phyloP scores from a whole-genome alignment of 1,284 basidiomycete species.

The Limonomyces culmigenus region DNA sequence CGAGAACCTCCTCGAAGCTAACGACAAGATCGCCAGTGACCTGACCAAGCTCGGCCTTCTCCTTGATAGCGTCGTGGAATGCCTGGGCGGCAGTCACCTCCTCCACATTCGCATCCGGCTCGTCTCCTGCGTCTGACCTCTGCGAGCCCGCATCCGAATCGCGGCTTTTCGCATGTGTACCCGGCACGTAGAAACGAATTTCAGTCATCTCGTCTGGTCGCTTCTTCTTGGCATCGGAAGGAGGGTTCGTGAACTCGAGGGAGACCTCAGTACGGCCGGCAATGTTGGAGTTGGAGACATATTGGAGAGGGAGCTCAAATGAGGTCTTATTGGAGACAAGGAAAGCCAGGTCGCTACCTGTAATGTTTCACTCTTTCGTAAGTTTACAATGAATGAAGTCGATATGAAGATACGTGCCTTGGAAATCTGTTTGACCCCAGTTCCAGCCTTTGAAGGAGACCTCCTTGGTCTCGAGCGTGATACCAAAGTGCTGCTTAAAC shows the following conservation, averaged over 20 bases:
- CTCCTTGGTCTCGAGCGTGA: conserved; percentile 79
- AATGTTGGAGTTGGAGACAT: conserved; percentile 95
- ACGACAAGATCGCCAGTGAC: conserved; percentile 87
- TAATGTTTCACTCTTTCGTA: neutral
- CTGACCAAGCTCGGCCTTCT: conserved; percentile 90
- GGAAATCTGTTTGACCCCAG: conserved; percentile 93
- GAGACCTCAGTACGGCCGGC: conserved; percentile 95
- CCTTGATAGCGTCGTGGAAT: conserved; percentile 94
- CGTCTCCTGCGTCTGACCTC: conserved; percentile 52
- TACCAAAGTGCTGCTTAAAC: conserved; percentile 75
- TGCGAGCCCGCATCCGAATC: conserved; percentile 66
- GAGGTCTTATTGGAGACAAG: conserved; percentile 79
- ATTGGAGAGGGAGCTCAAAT: conserved; percentile 80
- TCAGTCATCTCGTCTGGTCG: conserved; percentile 82
- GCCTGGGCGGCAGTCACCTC: conserved; percentile 86
- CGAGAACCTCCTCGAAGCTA: conserved; percentile 94
- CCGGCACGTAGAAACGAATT: conserved; percentile 93
- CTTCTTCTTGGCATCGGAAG: conserved; percentile 30
- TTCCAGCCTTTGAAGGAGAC: conserved; percentile 93
- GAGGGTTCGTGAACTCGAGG: conserved; percentile 69
- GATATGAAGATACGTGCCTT: conserved; percentile 53
- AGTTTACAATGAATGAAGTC: conserved; percentile 1
- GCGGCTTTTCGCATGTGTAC: conserved; percentile 46
- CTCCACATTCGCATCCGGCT: conserved; percentile 48
- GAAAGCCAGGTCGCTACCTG: conserved; percentile 84